Percentiles rank a stretch among this genome's conserved stretches.
These are phyloP conservation scores for Aspergillus transmontanensis DNA, from an alignment of 2,329 filamentous ascomycete genomes.

Conservation along the genomic window DNA sequence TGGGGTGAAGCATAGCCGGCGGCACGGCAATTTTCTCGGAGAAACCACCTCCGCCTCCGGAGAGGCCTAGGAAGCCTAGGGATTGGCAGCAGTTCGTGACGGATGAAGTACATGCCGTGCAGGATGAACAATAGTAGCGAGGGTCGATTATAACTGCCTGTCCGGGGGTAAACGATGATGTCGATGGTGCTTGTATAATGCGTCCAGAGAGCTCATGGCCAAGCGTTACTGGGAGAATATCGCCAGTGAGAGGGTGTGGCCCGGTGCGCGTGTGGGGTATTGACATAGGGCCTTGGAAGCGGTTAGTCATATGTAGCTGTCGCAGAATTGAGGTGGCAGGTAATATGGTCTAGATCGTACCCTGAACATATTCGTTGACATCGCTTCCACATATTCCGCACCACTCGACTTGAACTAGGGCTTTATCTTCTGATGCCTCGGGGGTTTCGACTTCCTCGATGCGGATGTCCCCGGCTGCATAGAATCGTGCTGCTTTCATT, in stretches of 20 bases:
- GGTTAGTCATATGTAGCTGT: neutral
- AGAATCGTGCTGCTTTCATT: neutral
- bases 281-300: neutral
- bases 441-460: neutral
- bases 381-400: neutral
- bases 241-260: neutral
- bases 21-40: neutral
- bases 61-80: neutral
- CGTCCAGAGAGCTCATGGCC: neutral
- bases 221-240: neutral
- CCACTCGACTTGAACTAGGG: neutral
- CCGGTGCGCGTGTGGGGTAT: neutral
- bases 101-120: neutral
- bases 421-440: neutral
- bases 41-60: neutral
- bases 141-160: neutral
- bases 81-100: neutral
- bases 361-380: neutral
- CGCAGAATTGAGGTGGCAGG: accelerated
- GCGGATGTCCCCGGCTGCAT: neutral
- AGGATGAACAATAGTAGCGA: neutral
- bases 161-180: neutral
- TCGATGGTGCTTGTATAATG: neutral
- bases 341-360: neutral
- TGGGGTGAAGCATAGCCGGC: neutral